These are phyloP conservation scores for Phytophthora uliginosa DNA, from an alignment of 352 stramenopile species.

Conservation along the genomic window DNA sequence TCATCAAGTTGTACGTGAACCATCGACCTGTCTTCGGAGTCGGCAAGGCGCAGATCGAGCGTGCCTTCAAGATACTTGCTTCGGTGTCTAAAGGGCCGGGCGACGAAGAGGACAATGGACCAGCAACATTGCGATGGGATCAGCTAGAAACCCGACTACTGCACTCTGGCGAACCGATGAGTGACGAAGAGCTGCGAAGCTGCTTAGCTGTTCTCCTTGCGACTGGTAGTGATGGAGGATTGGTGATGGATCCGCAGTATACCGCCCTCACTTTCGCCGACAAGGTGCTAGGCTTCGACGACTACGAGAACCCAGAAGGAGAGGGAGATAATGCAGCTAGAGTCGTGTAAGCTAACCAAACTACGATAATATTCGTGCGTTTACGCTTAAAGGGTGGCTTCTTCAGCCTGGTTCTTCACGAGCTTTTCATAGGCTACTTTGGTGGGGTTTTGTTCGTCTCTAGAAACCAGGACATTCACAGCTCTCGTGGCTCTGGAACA, in stretches of 20 bases:
- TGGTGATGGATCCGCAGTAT: constrained; percentile 61
- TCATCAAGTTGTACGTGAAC: constrained; percentile 95
- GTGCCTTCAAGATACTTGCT: constrained; percentile 74
- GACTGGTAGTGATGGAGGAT: constrained; percentile 39
- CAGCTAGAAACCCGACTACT: constrained; percentile 72
- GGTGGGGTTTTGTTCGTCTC: not conserved
- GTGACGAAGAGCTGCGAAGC: constrained; percentile 82
- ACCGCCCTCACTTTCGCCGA: constrained; percentile 79
- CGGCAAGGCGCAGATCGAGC: constrained; percentile 81
- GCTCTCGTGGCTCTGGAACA: not conserved
- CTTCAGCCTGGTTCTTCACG: constrained; percentile 30
- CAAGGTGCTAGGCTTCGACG: constrained; percentile 92
- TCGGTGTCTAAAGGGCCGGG: constrained; percentile 1
- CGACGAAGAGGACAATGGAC: constrained; percentile 11
- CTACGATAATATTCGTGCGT: not conserved
- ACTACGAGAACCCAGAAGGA: constrained; percentile 61
- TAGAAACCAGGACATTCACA: constrained; percentile 17
- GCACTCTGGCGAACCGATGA: constrained; percentile 83
- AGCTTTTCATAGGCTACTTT: constrained; percentile 15
- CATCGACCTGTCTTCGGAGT: constrained; percentile 92
- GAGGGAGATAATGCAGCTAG: not conserved
- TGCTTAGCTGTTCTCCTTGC: constrained; percentile 81
- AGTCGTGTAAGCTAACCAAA: not conserved
- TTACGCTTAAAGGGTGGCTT: constrained; percentile 25
- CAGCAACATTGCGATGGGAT: constrained; percentile 64